phyloP scores from a whole-genome alignment of 306 rosid genomes.

The Vigna unguiculata region DNA sequence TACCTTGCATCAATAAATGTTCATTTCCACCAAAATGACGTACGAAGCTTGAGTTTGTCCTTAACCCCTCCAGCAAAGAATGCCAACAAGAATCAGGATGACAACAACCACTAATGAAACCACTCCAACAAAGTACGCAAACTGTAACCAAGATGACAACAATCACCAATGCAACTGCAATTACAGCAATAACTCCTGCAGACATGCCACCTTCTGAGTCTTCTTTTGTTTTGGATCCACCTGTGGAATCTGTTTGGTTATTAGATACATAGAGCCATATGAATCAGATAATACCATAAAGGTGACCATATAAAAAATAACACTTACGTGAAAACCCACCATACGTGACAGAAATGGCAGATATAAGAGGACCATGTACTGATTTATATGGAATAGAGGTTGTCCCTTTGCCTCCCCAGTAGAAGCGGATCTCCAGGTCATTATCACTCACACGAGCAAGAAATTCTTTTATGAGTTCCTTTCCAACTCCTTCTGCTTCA shows the following conservation, averaged over 20 bases:
- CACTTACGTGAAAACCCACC: conserved; percentile 42
- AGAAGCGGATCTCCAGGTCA: conserved; percentile 57
- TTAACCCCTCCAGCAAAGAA: conserved; percentile 39
- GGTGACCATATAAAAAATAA: not conserved
- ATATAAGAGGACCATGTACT: conserved; percentile 70
- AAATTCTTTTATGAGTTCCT: not conserved
- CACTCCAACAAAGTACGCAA: conserved; percentile 39
- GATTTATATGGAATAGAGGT: conserved; percentile 53
- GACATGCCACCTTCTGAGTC: conserved; percentile 1
- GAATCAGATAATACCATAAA: conserved; percentile 14
- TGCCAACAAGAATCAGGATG: conserved; percentile 1
- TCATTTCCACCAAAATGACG: conserved; percentile 4
- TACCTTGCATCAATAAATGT: conserved; percentile 39
- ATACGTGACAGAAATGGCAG: conserved; percentile 56
- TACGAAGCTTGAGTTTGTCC: not conserved
- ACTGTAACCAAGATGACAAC: conserved; percentile 26
- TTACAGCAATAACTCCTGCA: conserved; percentile 40
- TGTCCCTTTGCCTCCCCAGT: conserved; percentile 75
- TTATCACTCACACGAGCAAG: conserved; percentile 34
- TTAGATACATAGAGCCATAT: not conserved
- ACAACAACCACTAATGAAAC: conserved; percentile 29
- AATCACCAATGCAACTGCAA: conserved; percentile 39
- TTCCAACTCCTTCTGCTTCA: conserved; percentile 46
- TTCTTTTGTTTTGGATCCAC: not conserved
- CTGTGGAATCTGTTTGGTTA: not conserved